Evolutionary conservation across 2,329 filamentous ascomycete species (phyloP).

Genomic region (Ceratocystis colombiana): DNA sequence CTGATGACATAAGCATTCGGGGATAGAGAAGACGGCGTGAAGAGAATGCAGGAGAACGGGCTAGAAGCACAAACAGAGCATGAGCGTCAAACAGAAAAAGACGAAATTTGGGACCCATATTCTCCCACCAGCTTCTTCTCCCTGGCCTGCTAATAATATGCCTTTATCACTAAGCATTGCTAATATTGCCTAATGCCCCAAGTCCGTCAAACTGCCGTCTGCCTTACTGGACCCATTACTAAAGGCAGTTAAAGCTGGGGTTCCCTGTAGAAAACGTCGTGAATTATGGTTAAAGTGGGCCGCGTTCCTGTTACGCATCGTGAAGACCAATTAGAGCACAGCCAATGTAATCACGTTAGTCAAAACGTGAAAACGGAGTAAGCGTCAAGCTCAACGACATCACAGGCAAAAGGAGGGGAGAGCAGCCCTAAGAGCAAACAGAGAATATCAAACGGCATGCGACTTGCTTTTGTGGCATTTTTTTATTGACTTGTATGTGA

Average conservation of each 20-base stretch:
- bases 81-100: neutral
- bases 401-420: neutral
- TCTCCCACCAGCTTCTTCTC: neutral
- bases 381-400: slow-evolving; percentile 8
- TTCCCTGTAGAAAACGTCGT: slow-evolving; percentile 13
- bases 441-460: neutral
- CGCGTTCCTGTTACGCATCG: slow-evolving; percentile 2
- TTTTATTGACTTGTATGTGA: neutral
- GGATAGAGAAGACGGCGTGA: neutral
- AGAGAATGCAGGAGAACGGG: slow-evolving; percentile 1
- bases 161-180: neutral
- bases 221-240: neutral
- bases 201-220: neutral
- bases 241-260: neutral
- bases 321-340: slow-evolving; percentile 8
- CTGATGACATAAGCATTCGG: neutral
- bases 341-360: slow-evolving; percentile 15
- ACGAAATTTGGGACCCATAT: neutral
- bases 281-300: neutral
- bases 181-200: neutral
- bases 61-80: neutral
- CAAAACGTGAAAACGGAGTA: neutral
- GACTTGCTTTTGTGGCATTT: too few relatives aligned
- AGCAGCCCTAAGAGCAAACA: neutral
- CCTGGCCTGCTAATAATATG: neutral